phyloP scores from a whole-genome alignment of 495 filamentous ascomycete genomes.

The Parathielavia hyrcaniae region DNA sequence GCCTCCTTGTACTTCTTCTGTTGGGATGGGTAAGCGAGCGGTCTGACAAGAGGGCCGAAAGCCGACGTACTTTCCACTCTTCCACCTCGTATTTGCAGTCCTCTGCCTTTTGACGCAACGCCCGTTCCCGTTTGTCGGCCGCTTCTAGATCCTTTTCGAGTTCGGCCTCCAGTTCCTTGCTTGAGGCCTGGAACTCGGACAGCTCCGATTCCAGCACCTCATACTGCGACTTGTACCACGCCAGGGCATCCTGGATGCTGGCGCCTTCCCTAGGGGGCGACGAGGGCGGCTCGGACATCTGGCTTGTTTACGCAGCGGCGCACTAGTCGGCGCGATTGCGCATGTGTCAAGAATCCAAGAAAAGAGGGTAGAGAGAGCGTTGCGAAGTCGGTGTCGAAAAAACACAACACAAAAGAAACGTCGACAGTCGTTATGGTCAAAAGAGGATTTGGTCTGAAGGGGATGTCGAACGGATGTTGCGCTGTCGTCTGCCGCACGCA shows the following conservation, averaged over 20 bases:
- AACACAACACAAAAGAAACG: conserved; percentile 16
- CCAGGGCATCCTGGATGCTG: conserved; percentile 63
- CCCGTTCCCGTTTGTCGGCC: conserved; percentile 84
- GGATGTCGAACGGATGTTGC: not conserved
- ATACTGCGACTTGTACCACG: conserved; percentile 95
- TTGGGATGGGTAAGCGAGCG: conserved; percentile 18
- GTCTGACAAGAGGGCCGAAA: not conserved
- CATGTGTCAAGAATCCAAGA: conserved; percentile 24
- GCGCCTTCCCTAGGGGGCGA: conserved; percentile 54
- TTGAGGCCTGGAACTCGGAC: conserved; percentile 88
- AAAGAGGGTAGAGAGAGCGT: conserved; percentile 14
- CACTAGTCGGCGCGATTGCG: conserved; percentile 17
- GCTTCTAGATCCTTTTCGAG: conserved; percentile 95
- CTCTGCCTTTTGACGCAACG: conserved; percentile 80
- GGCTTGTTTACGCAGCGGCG: conserved; percentile 21
- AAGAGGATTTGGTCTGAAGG: not conserved
- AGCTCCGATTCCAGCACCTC: conserved; percentile 87
- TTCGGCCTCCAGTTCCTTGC: conserved; percentile 88
- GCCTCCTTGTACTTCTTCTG: conserved; percentile 95
- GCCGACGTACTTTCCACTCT: conserved; percentile 83
- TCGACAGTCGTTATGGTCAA: conserved; percentile 18
- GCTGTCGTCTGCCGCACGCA: conserved; percentile 10
- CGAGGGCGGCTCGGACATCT: conserved; percentile 59
- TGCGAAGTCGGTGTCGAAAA: conserved; percentile 18
- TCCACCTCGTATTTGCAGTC: conserved; percentile 79